phyloP scores from a whole-genome alignment of 805 yeast genomes.

The Brettanomyces nanus region DNA sequence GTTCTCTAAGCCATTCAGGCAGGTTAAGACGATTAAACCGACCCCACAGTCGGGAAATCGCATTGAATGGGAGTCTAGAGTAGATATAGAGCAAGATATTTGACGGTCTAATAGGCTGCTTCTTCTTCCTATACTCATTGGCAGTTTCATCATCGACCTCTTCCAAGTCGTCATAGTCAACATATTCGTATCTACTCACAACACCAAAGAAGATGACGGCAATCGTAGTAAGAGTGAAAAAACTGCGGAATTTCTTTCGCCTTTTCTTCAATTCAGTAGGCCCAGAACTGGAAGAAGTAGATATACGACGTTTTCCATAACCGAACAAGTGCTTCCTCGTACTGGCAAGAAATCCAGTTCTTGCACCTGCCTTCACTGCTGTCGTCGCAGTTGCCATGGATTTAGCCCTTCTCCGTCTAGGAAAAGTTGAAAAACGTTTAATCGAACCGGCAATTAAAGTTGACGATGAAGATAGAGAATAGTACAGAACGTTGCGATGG shows the following conservation, averaged over 20 bases:
- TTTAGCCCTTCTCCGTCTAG: conserved; percentile 3
- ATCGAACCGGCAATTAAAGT: conserved; percentile 16
- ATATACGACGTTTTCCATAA: neutral
- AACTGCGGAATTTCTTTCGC: conserved; percentile 22
- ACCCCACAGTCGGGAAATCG: conserved; percentile 93
- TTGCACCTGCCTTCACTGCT: too few relatives aligned
- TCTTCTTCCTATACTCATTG: conserved; percentile 3
- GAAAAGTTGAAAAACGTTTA: conserved; percentile 5
- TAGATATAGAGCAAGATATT: conserved; percentile 90
- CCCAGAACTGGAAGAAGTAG: neutral
- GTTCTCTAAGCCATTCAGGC: conserved; percentile 83
- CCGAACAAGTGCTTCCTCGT: conserved; percentile 18
- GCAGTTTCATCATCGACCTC: conserved; percentile 20
- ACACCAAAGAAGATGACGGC: conserved; percentile 47
- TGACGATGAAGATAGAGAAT: conserved; percentile 20
- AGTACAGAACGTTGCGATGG: conserved; percentile 43
- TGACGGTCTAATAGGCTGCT: conserved; percentile 40
- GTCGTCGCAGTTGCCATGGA: too few relatives aligned
- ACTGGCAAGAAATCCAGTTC: conserved; percentile 17
- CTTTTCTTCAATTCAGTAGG: neutral
- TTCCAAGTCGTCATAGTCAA: conserved; percentile 5
- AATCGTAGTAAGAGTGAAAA: conserved; percentile 50
- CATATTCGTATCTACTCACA: conserved; percentile 31
- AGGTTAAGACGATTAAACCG: conserved; percentile 71
- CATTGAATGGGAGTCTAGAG: conserved; percentile 82